Evolutionary conservation across 257 asterid genomes (phyloP), one percentile per base, ranked within the genome.

Genomic region (Nicotiana benthamiana): DNA sequence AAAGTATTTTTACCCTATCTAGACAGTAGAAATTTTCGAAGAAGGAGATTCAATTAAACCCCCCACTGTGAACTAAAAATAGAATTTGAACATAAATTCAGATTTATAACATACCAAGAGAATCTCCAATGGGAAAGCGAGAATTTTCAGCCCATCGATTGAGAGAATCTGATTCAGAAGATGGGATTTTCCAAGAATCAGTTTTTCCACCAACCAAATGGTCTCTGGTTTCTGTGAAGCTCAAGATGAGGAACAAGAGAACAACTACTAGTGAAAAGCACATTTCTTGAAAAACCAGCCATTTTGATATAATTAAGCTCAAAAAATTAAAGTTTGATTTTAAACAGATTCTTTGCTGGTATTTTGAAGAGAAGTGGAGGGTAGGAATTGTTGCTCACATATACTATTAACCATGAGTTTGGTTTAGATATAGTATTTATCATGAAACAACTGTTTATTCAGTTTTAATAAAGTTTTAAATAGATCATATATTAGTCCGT

Each of bases 101-200:
- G 57, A 68, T 1, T 20, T 40, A 43, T 0, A 15, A 72, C 40
- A 7, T 86, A 93, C 97, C 94, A 77, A 94, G 85, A 64, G 92
- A 84, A 86, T 94, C 98, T 5, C 96, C 95, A 16, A 90, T 34
- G 80, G 75, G 81, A 84, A 94, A 94, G 3, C 98, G 94, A 4
- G 94, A 83, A 2, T 80, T 89, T 82, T 89, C 79, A 0, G 98
- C 90, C 98, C 98, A 94, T 26, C 36, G 85, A 79, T 91, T 93
- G 86, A 94, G 93, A 22, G 91, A 84, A 77, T 86, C 91, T 0
- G 93, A 64, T 11, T 86, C 85, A 0, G 93, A 84, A 12, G 88
- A 11, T 10, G 97, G 95, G 72, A 87, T 79, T 62, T 79, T 84
- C 97, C 98, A 94, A 24, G 92, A 83, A 81, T 85, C 72, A 1